Conservation (phyloP, 371 early-diverging fungal genomes). For the Sporodiniella umbellata region DNA sequence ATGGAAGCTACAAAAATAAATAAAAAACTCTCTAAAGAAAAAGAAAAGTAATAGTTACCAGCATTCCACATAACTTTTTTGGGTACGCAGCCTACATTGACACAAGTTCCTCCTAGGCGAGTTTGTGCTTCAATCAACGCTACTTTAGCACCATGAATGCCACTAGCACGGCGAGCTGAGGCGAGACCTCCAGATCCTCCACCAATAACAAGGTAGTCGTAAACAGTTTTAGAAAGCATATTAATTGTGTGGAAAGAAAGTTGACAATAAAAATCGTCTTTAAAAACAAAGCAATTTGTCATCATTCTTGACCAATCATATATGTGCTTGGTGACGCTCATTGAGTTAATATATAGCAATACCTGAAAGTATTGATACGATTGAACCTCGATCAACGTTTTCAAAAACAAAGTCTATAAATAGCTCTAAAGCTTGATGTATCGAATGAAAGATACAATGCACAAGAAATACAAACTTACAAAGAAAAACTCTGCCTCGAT, state of each 20-base stretch:
- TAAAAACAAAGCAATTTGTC: not conserved
- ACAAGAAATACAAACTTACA: too few species aligned
- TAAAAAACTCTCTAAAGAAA: not conserved
- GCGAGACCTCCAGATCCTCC: constrained; percentile 90
- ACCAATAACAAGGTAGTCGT: constrained; percentile 92
- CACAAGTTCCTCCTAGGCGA: constrained; percentile 93
- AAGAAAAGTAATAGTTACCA: constrained; percentile 32
- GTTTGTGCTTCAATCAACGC: constrained; percentile 85
- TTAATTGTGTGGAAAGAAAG: not conserved
- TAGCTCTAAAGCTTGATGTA: too few species aligned
- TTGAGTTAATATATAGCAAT: too few species aligned
- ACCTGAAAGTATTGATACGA: too few species aligned
- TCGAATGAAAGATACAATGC: too few species aligned
- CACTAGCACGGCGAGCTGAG: constrained; percentile 88
- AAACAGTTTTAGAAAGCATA: constrained; percentile 34
- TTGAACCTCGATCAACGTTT: too few species aligned
- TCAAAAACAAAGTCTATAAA: too few species aligned
- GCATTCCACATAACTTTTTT: constrained; percentile 98
- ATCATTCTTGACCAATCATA: too few species aligned
- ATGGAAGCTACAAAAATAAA: constrained; percentile 67
- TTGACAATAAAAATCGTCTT: not conserved
- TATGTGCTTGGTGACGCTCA: too few species aligned
- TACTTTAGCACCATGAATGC: constrained; percentile 88
- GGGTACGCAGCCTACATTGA: constrained; percentile 98
- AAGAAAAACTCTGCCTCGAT: too few species aligned